Evolutionary conservation across 305 asterid species (phyloP).

Genomic region (Fraxinus sp.): DNA sequence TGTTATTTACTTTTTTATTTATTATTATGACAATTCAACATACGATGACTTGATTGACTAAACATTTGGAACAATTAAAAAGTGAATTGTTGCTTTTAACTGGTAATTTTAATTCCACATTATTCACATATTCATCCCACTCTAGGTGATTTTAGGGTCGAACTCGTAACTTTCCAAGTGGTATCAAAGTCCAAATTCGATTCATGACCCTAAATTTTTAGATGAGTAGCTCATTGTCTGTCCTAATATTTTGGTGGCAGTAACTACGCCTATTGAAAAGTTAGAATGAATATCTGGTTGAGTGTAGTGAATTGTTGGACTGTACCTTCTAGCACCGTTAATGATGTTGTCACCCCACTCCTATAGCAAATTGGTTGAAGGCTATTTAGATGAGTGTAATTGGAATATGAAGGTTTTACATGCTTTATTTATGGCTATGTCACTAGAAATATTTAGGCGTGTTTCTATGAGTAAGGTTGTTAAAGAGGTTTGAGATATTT

Average conservation of each 20-base stretch:
- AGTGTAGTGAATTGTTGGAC: not conserved
- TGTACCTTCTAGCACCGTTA: not conserved
- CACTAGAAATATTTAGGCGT: too few species aligned
- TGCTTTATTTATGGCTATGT: not conserved
- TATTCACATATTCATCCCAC: not conserved
- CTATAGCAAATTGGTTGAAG: not conserved
- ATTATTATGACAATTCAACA: not conserved
- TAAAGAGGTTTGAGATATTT: not conserved
- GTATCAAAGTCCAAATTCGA: not conserved
- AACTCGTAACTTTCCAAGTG: not conserved
- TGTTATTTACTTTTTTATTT: too few species aligned
- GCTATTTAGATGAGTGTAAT: not conserved
- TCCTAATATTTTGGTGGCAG: not conserved
- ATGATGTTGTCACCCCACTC: not conserved
- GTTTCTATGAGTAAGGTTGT: not conserved
- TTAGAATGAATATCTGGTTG: not conserved
- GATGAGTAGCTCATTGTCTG: not conserved
- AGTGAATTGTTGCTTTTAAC: not conserved
- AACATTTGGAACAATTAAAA: not conserved
- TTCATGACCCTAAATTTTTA: not conserved
- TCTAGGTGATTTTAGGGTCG: not conserved
- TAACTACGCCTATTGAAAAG: not conserved
- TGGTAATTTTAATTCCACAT: too few species aligned
- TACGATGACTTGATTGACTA: not conserved
- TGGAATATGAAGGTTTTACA: not conserved